Conservation (phyloP, 331 rosid species). For the Spiraea crenata region DNA sequence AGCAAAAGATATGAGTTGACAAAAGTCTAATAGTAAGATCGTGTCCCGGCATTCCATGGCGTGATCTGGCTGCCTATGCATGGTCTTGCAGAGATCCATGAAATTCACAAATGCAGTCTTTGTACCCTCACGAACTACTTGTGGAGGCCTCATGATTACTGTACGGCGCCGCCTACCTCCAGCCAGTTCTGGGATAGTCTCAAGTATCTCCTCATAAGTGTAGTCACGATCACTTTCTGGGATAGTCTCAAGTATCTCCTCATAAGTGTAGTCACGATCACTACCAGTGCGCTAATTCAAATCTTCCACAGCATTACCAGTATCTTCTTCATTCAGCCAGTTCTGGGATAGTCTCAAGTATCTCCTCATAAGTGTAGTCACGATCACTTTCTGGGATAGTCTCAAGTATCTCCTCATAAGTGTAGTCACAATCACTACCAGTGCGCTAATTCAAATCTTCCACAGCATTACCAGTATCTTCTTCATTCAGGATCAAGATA, state of each 20-base stretch:
- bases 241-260: slow-evolving; percentile 57
- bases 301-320: slow-evolving; percentile 79
- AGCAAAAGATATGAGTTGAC: slow-evolving; percentile 15
- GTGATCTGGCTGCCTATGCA: slow-evolving; percentile 96
- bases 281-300: too few species aligned
- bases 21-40: slow-evolving; percentile 22
- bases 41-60: slow-evolving; percentile 74
- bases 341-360: slow-evolving; percentile 86
- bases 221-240: not conserved
- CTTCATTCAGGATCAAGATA: slow-evolving; percentile 35
- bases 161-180: slow-evolving; percentile 82
- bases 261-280: slow-evolving; percentile 77
- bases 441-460: slow-evolving; percentile 57
- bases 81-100: slow-evolving; percentile 96
- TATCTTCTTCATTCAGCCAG: slow-evolving; percentile 77
- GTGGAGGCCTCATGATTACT: slow-evolving; percentile 92
- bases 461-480: slow-evolving; percentile 49
- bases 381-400: not conserved
- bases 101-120: slow-evolving; percentile 95
- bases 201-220: slow-evolving; percentile 68
- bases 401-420: slow-evolving; percentile 42
- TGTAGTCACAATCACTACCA: slow-evolving; percentile 87
- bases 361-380: slow-evolving; percentile 52
- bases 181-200: slow-evolving; percentile 87
- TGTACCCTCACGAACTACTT: slow-evolving; percentile 97